These are phyloP conservation scores for Suillus hirtellus DNA, from an alignment of 768 basidiomycete species.

Conservation along the genomic window DNA sequence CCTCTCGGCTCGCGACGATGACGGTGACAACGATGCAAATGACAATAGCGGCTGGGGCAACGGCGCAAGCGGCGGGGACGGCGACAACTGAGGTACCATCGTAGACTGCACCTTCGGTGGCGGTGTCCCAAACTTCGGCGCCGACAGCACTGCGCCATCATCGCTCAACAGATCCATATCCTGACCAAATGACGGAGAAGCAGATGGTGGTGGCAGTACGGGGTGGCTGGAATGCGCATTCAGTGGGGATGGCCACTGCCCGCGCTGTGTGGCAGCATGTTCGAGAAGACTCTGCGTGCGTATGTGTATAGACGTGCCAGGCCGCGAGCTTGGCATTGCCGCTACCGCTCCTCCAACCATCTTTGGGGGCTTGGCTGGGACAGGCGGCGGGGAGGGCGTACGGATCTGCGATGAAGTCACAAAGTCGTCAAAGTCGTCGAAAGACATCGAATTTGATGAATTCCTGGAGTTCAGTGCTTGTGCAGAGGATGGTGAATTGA, in stretches of 20 bases:
- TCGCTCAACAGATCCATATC: slow-evolving; percentile 1
- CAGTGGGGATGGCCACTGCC: slow-evolving; percentile 38
- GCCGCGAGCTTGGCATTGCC: slow-evolving; percentile 17
- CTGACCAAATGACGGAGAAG: background rate
- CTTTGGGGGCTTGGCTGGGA: slow-evolving; percentile 37
- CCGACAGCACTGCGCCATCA: slow-evolving; percentile 15
- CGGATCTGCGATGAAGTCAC: slow-evolving; percentile 39
- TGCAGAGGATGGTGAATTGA: slow-evolving; percentile 24
- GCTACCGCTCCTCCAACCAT: slow-evolving; percentile 11
- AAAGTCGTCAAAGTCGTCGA: slow-evolving; percentile 53
- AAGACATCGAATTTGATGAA: slow-evolving; percentile 29
- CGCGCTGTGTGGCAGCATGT: slow-evolving; percentile 49
- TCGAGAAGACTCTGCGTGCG: slow-evolving; percentile 61
- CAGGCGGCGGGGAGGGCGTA: slow-evolving; percentile 49
- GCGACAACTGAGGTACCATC: slow-evolving; percentile 17
- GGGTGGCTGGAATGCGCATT: slow-evolving; percentile 24
- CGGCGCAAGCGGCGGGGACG: slow-evolving; percentile 20
- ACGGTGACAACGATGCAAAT: slow-evolving; percentile 20
- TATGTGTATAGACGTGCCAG: slow-evolving; percentile 38
- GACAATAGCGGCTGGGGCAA: slow-evolving; percentile 20
- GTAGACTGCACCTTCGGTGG: slow-evolving; percentile 12
- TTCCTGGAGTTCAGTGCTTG: slow-evolving; percentile 19
- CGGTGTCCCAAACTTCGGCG: slow-evolving; percentile 10
- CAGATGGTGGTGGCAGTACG: slow-evolving; percentile 27
- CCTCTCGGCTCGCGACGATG: slow-evolving; percentile 17